Evolutionary conservation across 345 rosid species (phyloP).

Genomic region (Corymbia maculata): DNA sequence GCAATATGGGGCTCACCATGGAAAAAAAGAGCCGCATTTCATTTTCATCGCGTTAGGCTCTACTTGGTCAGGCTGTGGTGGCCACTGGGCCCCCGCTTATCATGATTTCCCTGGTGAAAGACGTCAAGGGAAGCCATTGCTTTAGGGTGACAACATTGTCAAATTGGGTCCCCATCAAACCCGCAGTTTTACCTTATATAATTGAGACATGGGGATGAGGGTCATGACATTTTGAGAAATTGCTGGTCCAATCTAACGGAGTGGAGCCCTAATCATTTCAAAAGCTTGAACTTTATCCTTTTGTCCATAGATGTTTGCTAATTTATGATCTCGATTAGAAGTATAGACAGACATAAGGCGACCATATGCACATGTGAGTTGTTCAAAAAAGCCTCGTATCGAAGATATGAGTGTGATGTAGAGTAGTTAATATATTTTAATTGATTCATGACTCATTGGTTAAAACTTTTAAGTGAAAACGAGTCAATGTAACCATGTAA

Average conservation of each 20-base stretch:
- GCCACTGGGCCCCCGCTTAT: background rate
- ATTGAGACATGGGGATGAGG: background rate
- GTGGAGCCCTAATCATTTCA: background rate
- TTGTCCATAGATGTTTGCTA: background rate
- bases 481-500: no score
- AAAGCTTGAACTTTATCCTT: background rate
- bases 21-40: background rate
- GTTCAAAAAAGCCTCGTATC: background rate
- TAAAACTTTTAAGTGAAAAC: background rate
- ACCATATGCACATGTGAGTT: accelerated
- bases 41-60: background rate
- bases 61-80: background rate
- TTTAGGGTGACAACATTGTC: background rate
- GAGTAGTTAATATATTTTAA: no score
- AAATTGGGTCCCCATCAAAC: background rate
- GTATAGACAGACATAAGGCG: background rate
- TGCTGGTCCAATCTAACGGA: background rate
- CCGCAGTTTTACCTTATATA: background rate
- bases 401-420: background rate
- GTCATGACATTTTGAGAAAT: background rate
- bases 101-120: background rate
- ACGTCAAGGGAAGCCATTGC: background rate
- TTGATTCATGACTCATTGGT: accelerated
- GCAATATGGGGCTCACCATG: background rate
- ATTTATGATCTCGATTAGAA: background rate